Evolutionary conservation across 2,329 filamentous ascomycete genomes (phyloP).

Genomic region (Proliferodiscus dingleyae): DNA sequence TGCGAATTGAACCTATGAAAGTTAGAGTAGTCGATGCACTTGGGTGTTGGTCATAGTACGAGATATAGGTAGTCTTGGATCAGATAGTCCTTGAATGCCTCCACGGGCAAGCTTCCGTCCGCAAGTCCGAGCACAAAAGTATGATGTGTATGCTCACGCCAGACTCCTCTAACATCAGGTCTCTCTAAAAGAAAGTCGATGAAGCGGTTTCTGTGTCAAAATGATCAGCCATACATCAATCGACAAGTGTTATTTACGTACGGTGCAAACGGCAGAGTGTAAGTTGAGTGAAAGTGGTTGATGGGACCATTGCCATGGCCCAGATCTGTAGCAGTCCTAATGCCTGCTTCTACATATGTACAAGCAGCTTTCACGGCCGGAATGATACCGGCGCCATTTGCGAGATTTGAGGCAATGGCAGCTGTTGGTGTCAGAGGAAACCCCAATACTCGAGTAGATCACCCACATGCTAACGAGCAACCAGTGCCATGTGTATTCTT

Average conservation of each 20-base stretch:
- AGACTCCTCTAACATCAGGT: conserved; percentile 66
- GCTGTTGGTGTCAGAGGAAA: conserved; percentile 36
- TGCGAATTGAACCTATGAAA: conserved; percentile 70
- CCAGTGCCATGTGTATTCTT: conserved; percentile 92
- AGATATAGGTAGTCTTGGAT: conserved; percentile 91
- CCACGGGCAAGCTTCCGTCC: conserved; percentile 65
- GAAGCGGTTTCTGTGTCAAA: conserved; percentile 59
- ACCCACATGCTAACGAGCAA: conserved; percentile 82
- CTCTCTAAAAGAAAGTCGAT: conserved; percentile 76
- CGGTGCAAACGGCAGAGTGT: conserved; percentile 63
- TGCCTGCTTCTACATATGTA: conserved; percentile 67
- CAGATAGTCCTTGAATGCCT: conserved; percentile 83
- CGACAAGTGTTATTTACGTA: conserved; percentile 15
- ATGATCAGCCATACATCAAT: neutral
- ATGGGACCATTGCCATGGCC: conserved; percentile 68
- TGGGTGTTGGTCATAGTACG: conserved; percentile 47
- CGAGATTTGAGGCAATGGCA: conserved; percentile 69
- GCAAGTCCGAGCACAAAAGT: conserved; percentile 76
- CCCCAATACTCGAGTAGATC: neutral
- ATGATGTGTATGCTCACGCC: conserved; percentile 75
- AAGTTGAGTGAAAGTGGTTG: conserved; percentile 73
- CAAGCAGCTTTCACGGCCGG: conserved; percentile 63
- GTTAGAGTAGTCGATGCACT: conserved; percentile 2
- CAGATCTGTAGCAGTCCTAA: conserved; percentile 39
- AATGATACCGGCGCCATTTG: conserved; percentile 51